These are phyloP conservation scores for Eucalyptus globulus DNA, from an alignment of 345 rosid species.

Conservation along the genomic window DNA sequence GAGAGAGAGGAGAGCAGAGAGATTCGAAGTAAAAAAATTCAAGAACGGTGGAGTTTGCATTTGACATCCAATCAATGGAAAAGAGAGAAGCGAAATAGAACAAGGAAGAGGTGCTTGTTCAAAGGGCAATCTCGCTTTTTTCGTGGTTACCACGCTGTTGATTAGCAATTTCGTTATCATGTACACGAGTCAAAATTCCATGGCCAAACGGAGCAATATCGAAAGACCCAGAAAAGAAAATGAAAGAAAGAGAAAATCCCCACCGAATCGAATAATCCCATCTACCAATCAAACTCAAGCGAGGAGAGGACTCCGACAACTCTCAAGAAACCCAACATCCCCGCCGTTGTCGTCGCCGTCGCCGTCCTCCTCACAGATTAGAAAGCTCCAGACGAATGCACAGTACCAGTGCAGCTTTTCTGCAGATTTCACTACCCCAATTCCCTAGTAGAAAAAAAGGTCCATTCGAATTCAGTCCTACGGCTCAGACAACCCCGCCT, in stretches of 20 bases:
- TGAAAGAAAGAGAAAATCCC: not conserved
- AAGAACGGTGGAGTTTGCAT: not conserved
- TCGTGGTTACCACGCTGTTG: not conserved
- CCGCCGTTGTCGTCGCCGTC: not conserved
- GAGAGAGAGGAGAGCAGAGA: not conserved
- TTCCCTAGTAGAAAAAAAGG: not conserved
- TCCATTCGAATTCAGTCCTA: not conserved
- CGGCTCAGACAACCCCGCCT: not conserved
- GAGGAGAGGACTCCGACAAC: slow-evolving; percentile 23
- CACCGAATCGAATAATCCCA: not conserved
- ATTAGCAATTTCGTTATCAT: not conserved
- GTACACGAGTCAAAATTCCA: not conserved
- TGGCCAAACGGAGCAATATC: not conserved
- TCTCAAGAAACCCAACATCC: not conserved
- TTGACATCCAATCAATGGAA: not conserved
- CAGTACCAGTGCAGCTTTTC: not conserved
- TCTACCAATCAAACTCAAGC: not conserved
- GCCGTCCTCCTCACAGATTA: not conserved
- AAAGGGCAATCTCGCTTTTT: not conserved
- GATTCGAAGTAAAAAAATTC: not conserved
- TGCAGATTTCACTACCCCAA: not conserved
- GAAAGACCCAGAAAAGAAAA: not conserved
- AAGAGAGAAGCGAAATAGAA: not conserved
- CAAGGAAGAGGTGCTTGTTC: not conserved
- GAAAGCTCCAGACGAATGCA: not conserved